Base-by-base conservation (phyloP, 805 yeast species). In the Lipomyces orientalis region DNA sequence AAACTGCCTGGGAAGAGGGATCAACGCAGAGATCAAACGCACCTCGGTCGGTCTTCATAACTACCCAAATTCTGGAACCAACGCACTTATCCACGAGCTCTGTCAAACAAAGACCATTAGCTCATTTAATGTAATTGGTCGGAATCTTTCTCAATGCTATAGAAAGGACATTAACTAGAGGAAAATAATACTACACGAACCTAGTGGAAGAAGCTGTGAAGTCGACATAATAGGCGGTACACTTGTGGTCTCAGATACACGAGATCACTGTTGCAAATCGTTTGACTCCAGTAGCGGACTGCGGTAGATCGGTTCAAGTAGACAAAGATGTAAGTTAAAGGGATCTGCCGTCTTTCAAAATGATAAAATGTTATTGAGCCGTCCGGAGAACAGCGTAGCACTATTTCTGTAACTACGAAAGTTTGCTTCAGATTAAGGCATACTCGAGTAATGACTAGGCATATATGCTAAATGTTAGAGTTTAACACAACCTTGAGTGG, bases 71-170 rank as follows among this genome's bases (percentile, higher is more conserved):
- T 64, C 85, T 83, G 39, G 91, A 87, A 19, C 97, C 97, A 51
- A 94, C 87, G 68, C 93, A 88, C 78, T 88, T 89, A 78, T 95
- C 98, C 52, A 94, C 90, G 61, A 92, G 85, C 78, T 93, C 98
- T 68, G 93, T 81, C 4, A 97, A 97, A 60, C 90, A 7, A 16
- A 22, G 16, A 16, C 19, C 14, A 25, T 33, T 16, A 46, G 54
- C 25, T n/a, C 16, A 22, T 31, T 1, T 16, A 55, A 22, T 25
- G 19, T 31, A 16, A 22, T 34, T 19, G 14, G 43, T 22, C 57
- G 54, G 16, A 9, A n/a, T 43, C n/a, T 39, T 14, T n/a, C 60
- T n/a, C 49, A 37, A 58, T 22, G 35, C 19, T 29, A 14, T 33
- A 14, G 14, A 56, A 12, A 22, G n/a, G 29, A 19, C 59, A 33